Percentiles rank a stretch among this genome's conserved stretches.
Evolutionary conservation across 192 early-diverging fungal genomes (phyloP).

Genomic region (Geranomyces michiganensis): DNA sequence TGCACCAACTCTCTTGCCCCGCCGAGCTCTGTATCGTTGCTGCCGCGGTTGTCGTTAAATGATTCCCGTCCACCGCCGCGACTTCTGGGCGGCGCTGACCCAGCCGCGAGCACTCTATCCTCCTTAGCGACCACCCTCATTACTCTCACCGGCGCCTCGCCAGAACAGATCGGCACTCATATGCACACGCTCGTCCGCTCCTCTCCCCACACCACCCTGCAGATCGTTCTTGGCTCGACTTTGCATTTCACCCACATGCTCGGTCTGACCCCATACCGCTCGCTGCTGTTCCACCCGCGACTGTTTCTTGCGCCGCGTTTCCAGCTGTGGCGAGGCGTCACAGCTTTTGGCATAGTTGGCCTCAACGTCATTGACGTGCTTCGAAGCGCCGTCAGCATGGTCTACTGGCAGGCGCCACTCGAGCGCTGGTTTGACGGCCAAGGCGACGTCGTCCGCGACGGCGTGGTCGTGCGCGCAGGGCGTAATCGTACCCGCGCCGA

Average conservation of each 20-base stretch:
- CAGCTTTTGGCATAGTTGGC: slow-evolving; percentile 26
- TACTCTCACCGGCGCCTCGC: slow-evolving; percentile 4
- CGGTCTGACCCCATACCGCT: slow-evolving; percentile 28
- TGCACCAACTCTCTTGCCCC: too few species aligned
- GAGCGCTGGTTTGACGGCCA: slow-evolving; percentile 34
- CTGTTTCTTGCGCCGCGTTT: slow-evolving; percentile 20
- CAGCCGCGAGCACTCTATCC: neutral
- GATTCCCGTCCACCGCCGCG: neutral
- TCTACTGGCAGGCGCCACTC: slow-evolving; percentile 41
- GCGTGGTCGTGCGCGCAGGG: slow-evolving; percentile 19
- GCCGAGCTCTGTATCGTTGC: too few species aligned
- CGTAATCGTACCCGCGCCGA: neutral
- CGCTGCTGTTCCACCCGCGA: slow-evolving; percentile 39
- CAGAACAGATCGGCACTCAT: slow-evolving; percentile 9
- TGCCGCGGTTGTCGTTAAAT: too few species aligned
- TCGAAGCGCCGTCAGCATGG: slow-evolving; percentile 16
- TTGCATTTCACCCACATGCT: slow-evolving; percentile 26
- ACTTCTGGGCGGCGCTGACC: neutral
- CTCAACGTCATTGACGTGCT: slow-evolving; percentile 28
- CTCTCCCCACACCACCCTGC: slow-evolving; percentile 34
- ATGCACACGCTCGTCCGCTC: slow-evolving; percentile 8
- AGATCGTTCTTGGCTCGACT: slow-evolving; percentile 20
- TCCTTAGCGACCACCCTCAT: slow-evolving; percentile 4
- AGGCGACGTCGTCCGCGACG: slow-evolving; percentile 23
- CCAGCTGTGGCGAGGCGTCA: slow-evolving; percentile 26